These are phyloP conservation scores for Peronospora belbahrii DNA, from an alignment of 352 stramenopile species.

Conservation along the genomic window DNA sequence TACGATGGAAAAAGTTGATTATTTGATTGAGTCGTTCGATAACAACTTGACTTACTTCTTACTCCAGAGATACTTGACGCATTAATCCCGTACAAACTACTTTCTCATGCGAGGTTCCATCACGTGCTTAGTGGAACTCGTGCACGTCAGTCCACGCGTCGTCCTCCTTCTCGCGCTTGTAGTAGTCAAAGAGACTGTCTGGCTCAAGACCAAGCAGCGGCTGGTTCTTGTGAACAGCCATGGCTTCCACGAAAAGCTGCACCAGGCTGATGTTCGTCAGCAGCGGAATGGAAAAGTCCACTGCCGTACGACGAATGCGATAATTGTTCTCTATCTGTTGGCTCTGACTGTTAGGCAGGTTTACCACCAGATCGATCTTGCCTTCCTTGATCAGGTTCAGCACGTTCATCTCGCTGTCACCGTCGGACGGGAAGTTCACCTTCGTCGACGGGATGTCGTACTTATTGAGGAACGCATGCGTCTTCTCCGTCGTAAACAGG, in stretches of 20 bases:
- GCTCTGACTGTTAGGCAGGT: conserved; percentile 86
- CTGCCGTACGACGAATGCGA: conserved; percentile 87
- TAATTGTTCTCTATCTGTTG: conserved; percentile 90
- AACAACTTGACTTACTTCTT: conserved; percentile 20
- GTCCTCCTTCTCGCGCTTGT: conserved; percentile 87
- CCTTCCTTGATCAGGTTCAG: conserved; percentile 91
- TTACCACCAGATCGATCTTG: conserved; percentile 93
- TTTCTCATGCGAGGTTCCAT: conserved; percentile 5
- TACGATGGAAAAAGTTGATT: not conserved
- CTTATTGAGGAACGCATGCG: conserved; percentile 83
- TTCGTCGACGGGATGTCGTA: conserved; percentile 86
- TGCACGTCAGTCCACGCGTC: conserved; percentile 92
- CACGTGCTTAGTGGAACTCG: conserved; percentile 91
- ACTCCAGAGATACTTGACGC: conserved; percentile 20
- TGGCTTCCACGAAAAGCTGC: conserved; percentile 89
- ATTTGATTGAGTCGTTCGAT: conserved; percentile 4
- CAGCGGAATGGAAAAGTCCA: conserved; percentile 89
- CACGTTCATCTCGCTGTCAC: conserved; percentile 61
- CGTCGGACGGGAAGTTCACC: conserved; percentile 69
- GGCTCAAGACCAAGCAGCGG: conserved; percentile 90
- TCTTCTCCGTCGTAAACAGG: conserved; percentile 92
- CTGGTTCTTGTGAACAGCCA: conserved; percentile 90
- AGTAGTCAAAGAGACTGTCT: conserved; percentile 97
- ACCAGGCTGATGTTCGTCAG: conserved; percentile 89
- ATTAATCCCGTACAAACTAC: conserved; percentile 4